phyloP scores from a whole-genome alignment of 306 rosid genomes.

The Vigna hirtella region DNA sequence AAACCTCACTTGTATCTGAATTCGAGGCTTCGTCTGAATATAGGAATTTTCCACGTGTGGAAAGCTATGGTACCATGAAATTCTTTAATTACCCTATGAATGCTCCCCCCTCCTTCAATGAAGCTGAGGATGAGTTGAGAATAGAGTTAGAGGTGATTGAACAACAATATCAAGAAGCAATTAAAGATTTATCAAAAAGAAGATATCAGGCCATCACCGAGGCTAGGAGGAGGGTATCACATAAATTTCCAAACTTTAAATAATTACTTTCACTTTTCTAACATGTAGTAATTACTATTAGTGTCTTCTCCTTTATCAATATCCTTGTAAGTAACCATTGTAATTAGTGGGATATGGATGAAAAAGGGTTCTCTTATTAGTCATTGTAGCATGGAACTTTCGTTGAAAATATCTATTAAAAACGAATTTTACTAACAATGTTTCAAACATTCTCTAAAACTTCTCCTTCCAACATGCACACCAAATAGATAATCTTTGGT shows the following conservation, averaged over 20 bases:
- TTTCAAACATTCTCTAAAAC: background rate
- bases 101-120: background rate
- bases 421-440: background rate
- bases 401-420: background rate
- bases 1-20: conserved; percentile 3
- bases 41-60: background rate
- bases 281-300: background rate
- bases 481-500: no score
- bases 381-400: background rate
- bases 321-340: background rate
- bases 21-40: background rate
- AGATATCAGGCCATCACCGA: background rate
- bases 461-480: no score
- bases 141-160: conserved; percentile 12
- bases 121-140: conserved; percentile 1
- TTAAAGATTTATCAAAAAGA: background rate
- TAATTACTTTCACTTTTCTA: conserved; percentile 5
- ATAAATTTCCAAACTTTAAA: conserved; percentile 31
- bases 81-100: no score
- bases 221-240: background rate
- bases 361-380: conserved; percentile 3
- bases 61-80: background rate
- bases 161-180: background rate
- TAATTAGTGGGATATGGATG: background rate
- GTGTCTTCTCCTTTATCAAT: background rate